phyloP scores from a whole-genome alignment of 768 basidiomycete genomes.

The Tremella fuciformis region DNA sequence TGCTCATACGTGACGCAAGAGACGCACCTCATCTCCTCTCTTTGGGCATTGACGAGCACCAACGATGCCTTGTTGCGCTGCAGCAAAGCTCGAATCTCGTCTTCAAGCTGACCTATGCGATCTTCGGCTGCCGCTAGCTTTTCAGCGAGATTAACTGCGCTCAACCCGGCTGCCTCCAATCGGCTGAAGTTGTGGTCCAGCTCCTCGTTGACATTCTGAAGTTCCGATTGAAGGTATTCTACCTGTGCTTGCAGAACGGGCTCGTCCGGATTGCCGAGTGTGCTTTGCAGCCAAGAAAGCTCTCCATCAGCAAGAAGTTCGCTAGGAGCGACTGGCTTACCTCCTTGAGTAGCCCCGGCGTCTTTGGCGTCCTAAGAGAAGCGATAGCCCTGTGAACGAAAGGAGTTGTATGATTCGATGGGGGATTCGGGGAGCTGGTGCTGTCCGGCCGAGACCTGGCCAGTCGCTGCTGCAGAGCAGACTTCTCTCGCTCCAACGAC shows the following conservation, averaged over 20 bases:
- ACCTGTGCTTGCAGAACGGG: constrained; percentile 36
- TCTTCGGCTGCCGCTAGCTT: constrained; percentile 40
- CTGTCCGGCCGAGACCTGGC: constrained; percentile 8
- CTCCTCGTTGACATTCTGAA: constrained; percentile 38
- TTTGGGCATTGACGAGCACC: constrained; percentile 31
- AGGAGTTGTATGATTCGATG: constrained; percentile 19
- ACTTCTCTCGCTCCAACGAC: constrained; percentile 45
- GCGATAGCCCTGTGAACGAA: constrained; percentile 38
- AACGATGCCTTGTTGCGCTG: constrained; percentile 36
- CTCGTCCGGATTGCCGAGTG: constrained; percentile 38
- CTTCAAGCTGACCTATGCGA: constrained; percentile 39
- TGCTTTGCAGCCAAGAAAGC: constrained; percentile 47
- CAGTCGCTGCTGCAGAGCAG: constrained; percentile 32
- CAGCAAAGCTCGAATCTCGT: constrained; percentile 30
- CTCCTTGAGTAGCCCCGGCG: constrained; percentile 42
- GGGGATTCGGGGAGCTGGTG: constrained; percentile 30
- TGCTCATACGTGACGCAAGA: background rate
- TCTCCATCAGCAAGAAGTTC: constrained; percentile 18
- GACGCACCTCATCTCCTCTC: constrained; percentile 34
- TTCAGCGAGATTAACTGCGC: constrained; percentile 40
- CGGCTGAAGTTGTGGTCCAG: constrained; percentile 48
- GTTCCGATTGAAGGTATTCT: constrained; percentile 41
- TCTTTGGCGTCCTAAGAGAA: constrained; percentile 36
- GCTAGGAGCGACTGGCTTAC: constrained; percentile 18
- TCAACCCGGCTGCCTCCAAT: constrained; percentile 45